A percentile compares a stretch with the other conserved stretches of the same genome.
These are phyloP conservation scores for Ambrosia artemisiifolia DNA, from an alignment of 129 eudicot species.

Conservation along the genomic window DNA sequence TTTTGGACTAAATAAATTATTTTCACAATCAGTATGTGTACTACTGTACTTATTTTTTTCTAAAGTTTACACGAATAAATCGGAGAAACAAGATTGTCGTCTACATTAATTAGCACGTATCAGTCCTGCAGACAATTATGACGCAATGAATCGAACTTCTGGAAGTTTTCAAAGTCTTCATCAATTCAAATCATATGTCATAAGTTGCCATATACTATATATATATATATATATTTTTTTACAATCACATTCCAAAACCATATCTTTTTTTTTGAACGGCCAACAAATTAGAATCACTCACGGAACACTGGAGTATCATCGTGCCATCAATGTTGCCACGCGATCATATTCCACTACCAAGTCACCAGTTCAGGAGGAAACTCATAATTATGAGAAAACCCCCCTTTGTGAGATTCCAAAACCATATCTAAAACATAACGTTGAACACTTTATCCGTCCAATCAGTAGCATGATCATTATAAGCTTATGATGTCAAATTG, in stretches of 20 bases:
- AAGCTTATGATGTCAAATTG: background rate
- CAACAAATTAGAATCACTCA: too few relatives aligned
- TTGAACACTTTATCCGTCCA: background rate
- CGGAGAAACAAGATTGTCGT: background rate
- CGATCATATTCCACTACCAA: too few relatives aligned
- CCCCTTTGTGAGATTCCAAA: too few relatives aligned
- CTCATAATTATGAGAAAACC: too few relatives aligned
- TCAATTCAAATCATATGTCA: constrained; percentile 12
- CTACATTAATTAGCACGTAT: background rate
- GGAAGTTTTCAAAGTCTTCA: constrained; percentile 28
- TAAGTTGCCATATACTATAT: constrained; percentile 1
- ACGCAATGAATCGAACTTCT: constrained; percentile 13
- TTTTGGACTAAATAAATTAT: too few relatives aligned
- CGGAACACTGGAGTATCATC: too few relatives aligned
- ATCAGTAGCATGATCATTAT: background rate
- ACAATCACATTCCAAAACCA: background rate
- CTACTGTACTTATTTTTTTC: too few relatives aligned
- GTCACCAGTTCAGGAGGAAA: too few relatives aligned
- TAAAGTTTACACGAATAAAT: too few relatives aligned
- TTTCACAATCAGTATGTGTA: too few relatives aligned
- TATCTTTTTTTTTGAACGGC: too few relatives aligned
- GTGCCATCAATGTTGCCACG: too few relatives aligned
- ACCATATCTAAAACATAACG: background rate
- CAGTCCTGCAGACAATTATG: constrained; percentile 7
- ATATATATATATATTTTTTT: background rate